These are phyloP conservation scores for Cladophialophora carrionii DNA, from an alignment of 2,329 filamentous ascomycete genomes.

Conservation along the genomic window DNA sequence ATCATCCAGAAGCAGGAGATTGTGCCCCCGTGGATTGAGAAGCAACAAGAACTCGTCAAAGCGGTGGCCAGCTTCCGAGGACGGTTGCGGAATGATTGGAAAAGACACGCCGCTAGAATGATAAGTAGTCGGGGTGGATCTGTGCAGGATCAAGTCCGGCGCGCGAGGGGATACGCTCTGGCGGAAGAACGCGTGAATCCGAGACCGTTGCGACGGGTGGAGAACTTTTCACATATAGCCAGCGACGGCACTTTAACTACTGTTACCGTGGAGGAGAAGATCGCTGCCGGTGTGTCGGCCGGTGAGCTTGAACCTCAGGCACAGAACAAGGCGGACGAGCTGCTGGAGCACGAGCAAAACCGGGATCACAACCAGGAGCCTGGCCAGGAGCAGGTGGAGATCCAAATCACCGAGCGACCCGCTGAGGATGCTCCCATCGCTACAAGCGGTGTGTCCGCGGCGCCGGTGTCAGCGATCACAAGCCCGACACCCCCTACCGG, in stretches of 20 bases:
- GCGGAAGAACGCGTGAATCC: conserved; percentile 62
- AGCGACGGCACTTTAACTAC: conserved; percentile 49
- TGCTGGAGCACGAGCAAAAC: conserved; percentile 7
- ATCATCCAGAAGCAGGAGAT: conserved; percentile 97
- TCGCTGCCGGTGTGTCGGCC: conserved; percentile 29
- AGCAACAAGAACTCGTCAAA: conserved; percentile 84
- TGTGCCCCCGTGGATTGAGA: conserved; percentile 97
- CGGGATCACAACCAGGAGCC: background rate
- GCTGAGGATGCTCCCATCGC: conserved; percentile 12
- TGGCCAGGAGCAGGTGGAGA: conserved; percentile 26
- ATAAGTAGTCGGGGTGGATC: conserved; percentile 78
- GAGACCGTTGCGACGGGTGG: conserved; percentile 46
- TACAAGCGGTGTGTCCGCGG: background rate
- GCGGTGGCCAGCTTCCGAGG: conserved; percentile 71
- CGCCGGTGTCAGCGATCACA: background rate
- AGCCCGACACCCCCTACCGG: background rate
- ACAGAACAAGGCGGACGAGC: background rate
- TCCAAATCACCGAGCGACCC: conserved; percentile 40
- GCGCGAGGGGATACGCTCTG: conserved; percentile 72
- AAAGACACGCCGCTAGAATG: conserved; percentile 74
- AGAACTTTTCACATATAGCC: conserved; percentile 52
- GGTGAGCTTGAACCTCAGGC: background rate
- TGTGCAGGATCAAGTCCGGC: conserved; percentile 70
- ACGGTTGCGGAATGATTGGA: conserved; percentile 81
- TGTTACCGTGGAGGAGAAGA: conserved; percentile 46